Conservation (phyloP, 306 rosid genomes). For the Castanea crenata region DNA sequence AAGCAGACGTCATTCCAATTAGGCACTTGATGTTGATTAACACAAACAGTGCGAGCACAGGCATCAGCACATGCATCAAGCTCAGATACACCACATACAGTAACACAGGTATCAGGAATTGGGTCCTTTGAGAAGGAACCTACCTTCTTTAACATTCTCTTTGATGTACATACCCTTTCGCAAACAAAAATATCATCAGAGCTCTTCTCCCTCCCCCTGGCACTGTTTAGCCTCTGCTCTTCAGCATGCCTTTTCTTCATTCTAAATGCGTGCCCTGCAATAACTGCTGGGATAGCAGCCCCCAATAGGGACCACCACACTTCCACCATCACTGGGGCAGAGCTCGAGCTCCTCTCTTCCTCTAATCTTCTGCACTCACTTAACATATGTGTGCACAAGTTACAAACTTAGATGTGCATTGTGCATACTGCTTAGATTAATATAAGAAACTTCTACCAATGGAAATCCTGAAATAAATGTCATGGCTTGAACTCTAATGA, state of each 20-base stretch:
- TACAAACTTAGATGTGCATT: background rate
- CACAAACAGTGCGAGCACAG: conserved; percentile 89
- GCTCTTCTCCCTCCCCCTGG: conserved; percentile 87
- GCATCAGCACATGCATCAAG: conserved; percentile 96
- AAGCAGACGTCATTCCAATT: conserved; percentile 92
- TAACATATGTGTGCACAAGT: conserved; percentile 5
- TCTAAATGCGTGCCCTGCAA: conserved; percentile 79
- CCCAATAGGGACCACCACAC: conserved; percentile 90
- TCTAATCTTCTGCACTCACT: conserved; percentile 26
- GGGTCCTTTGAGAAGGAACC: conserved; percentile 95
- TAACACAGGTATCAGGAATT: conserved; percentile 90
- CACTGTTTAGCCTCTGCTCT: conserved; percentile 66
- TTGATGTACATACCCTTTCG: conserved; percentile 90
- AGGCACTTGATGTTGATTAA: conserved; percentile 92
- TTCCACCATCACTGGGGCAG: conserved; percentile 62
- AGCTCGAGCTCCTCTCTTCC: conserved; percentile 26
- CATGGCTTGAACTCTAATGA: background rate
- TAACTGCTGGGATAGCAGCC: conserved; percentile 78
- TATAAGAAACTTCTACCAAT: background rate
- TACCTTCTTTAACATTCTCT: conserved; percentile 89
- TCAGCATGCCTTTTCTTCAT: conserved; percentile 62
- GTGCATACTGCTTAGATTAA: background rate
- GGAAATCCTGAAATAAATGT: background rate
- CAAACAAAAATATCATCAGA: conserved; percentile 87
- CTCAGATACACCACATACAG: conserved; percentile 92